Base-by-base conservation (phyloP, 805 yeast genomes). In the Yamadazyma laniorum region DNA sequence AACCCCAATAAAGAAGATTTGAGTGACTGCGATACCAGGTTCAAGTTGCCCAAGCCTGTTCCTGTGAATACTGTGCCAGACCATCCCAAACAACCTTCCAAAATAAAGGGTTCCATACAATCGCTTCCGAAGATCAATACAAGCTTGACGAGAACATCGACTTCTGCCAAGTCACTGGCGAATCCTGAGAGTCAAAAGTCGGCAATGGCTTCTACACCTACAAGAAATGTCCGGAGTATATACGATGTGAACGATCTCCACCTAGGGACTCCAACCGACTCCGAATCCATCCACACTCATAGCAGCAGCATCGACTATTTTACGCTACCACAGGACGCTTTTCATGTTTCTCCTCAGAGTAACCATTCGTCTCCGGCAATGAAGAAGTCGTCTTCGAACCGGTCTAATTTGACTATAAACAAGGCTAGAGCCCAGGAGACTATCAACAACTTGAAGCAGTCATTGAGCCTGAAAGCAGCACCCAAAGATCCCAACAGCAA, bases 351-450 rank as follows among this genome's bases (percentile, higher is more conserved):
- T 16, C 29, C 34, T 5, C 39, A 26, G 14, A 21, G 28, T 12
- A 12, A 25, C 9, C 9, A 18, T 7, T 14, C 32, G 6, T 8
- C 39, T n/a, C 15, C 28, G n/a, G 17, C 25, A 14, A 35, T 37
- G 30, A 27, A 32, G 30, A 39, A 32, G 21, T 39, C 44, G 7
- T 12, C 28, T 9, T 45, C 49, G 4, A 42, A 23, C 15, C 43
- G 35, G n/a, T 44, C 48, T 5, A 42, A 42, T 25, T 31, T 45
- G 27, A 19, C 45, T 5, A n/a, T 37, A 15, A 42, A 40, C 19
- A 37, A 38, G 14, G 42, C 43, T 3, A 43, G 39, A 19, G 42
- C 50, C 6, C 47, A 43, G 22, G 50, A 46, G 19, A 46, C 50
- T 2, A 29, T 46, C 17, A 30, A 29, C 15, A 41, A 30, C 27